Conservation (phyloP, 495 filamentous ascomycete genomes). For the Annulohypoxylon maeteangense region DNA sequence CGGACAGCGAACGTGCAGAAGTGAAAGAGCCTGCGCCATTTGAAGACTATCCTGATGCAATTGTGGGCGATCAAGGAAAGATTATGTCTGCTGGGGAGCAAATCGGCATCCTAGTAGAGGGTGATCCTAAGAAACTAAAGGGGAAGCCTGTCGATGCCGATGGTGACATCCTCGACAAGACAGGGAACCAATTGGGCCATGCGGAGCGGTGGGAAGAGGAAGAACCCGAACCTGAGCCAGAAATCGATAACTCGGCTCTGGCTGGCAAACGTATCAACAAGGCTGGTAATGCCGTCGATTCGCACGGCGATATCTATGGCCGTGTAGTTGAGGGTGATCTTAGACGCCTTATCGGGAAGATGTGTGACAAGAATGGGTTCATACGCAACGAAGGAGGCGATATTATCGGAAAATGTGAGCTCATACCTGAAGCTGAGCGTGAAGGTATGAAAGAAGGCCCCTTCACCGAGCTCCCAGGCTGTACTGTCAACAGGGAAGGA, state of each 20-base stretch:
- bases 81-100: conserved; percentile 75
- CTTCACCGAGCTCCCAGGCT: conserved; percentile 80
- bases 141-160: conserved; percentile 84
- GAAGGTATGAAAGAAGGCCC: conserved; percentile 76
- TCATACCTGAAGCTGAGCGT: conserved; percentile 78
- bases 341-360: conserved; percentile 76
- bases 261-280: conserved; percentile 91
- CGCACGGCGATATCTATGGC: conserved; percentile 76
- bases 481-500: conserved; percentile 79
- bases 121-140: conserved; percentile 76
- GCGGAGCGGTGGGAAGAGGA: conserved; percentile 72
- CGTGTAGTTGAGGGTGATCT: conserved; percentile 79
- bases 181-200: conserved; percentile 81
- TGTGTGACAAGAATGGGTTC: conserved; percentile 83
- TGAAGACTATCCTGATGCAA: conserved; percentile 75
- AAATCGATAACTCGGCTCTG: conserved; percentile 72
- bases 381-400: conserved; percentile 85
- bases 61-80: conserved; percentile 75
- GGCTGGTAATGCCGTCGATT: conserved; percentile 83
- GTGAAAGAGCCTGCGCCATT: conserved; percentile 75
- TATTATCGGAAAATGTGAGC: conserved; percentile 79
- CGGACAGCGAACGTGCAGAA: conserved; percentile 75
- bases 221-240: conserved; percentile 60
- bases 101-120: conserved; percentile 79
- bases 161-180: conserved; percentile 83